A percentile compares a stretch with the other conserved stretches of the same genome.
These are phyloP conservation scores for Lavandula angustifolia DNA, from an alignment of 257 asterid genomes.

Conservation along the genomic window DNA sequence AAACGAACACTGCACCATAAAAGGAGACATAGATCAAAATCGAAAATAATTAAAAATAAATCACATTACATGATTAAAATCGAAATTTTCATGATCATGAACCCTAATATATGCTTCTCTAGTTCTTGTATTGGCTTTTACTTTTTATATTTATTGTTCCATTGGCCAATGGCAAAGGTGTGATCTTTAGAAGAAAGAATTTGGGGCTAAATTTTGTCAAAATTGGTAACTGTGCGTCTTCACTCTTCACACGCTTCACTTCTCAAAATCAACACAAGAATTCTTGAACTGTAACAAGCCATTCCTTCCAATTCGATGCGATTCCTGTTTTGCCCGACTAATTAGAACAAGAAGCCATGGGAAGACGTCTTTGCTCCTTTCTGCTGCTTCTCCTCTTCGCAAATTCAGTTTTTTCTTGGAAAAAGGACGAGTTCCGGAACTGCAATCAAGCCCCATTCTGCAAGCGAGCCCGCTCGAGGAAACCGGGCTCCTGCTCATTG, in stretches of 20 bases:
- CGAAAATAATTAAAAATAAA: no score
- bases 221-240: no score
- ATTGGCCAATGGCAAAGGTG: no score
- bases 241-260: conserved; percentile 7
- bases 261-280: conserved; percentile 15
- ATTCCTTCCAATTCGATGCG: conserved; percentile 31
- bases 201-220: no score
- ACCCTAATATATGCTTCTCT: no score
- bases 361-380: conserved; percentile 27
- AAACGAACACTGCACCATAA: no score
- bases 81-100: no score
- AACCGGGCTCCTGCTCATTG: conserved; percentile 58
- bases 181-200: no score
- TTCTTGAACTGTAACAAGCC: neutral
- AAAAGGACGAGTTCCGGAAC: conserved; percentile 88
- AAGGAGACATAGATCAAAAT: no score
- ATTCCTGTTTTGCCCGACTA: conserved; percentile 15
- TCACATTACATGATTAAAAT: no score
- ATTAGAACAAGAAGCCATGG: conserved; percentile 33
- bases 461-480: conserved; percentile 83
- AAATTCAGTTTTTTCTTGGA: conserved; percentile 64
- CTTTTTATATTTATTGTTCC: no score
- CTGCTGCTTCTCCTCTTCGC: conserved; percentile 42
- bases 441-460: conserved; percentile 95
- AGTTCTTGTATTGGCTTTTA: no score